Evolutionary conservation across 495 filamentous ascomycete species (phyloP), one percentile per base, ranked within the genome.

Genomic region (Bombardia bombarda): DNA sequence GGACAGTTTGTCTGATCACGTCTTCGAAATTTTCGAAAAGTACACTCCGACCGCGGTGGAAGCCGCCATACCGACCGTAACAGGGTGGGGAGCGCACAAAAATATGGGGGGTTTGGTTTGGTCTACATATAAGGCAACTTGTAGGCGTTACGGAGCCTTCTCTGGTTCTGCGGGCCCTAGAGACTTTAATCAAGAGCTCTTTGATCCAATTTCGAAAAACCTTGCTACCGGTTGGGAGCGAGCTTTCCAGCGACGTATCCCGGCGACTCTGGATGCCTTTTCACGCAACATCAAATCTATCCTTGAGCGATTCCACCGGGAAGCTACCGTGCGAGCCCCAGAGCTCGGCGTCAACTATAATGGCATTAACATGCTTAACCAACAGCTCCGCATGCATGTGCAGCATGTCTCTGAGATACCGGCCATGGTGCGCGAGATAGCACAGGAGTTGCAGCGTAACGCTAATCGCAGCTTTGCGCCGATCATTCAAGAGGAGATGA

Each of bases 61-160:
- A 13, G 38, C 38, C 4, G 26, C 24, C 5, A n/a, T 31, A 52
- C 38, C 25, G 4, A 41, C 16, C 20, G 50, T 30, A 53, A 70
- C 72, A 8, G 67, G 19, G 61, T 2, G 55, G 3, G 56, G 65
- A n/a, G 46, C 53, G 6, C 67, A 56, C 44, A 46, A 43, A 3
- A 58, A 59, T 9, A 21, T 30, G 13, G 22, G 28, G 14, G 60
- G 65, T 14, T 2, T 21, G 32, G 9, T 26, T 12, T 22, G 18
- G 22, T 3, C 19, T 8, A 82, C 82, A 0, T 86, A 84, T 49
- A 78, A 75, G 56, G 82, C 81, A n/a, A 68, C 70, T 5, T 74
- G 71, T 52, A 63, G 70, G 40, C 66, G 80, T 16, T 23, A 51
- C 4, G 61, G 70, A 12, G 47, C 63, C 10, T 71, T 51, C 22